Percentiles rank a stretch among this genome's conserved stretches.
phyloP scores from a whole-genome alignment of 2,329 filamentous ascomycete genomes.

The Pseudogymnoascus sp. region DNA sequence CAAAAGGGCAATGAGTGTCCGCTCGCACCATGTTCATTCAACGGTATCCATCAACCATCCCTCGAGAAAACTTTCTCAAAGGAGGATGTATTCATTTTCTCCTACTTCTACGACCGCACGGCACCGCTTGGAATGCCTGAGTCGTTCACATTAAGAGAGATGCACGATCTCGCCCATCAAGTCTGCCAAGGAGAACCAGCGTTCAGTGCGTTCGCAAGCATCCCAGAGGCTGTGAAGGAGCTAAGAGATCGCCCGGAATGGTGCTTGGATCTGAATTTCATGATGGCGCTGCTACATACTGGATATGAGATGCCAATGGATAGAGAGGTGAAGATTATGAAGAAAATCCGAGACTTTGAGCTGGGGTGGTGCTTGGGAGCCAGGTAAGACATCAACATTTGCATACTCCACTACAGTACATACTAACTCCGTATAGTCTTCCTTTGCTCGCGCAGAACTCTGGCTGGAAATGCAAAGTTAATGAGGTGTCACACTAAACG shows the following conservation, averaged over 20 bases:
- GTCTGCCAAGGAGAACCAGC: slow-evolving; percentile 72
- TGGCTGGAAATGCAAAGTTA: slow-evolving; percentile 85
- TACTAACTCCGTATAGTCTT: slow-evolving; percentile 53
- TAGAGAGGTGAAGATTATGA: slow-evolving; percentile 92
- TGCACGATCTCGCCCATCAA: slow-evolving; percentile 74
- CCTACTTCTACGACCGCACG: slow-evolving; percentile 96
- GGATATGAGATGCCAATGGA: slow-evolving; percentile 98
- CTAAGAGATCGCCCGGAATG: slow-evolving; percentile 76
- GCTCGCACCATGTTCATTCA: slow-evolving; percentile 93
- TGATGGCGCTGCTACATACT: slow-evolving; percentile 85
- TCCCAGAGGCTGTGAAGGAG: slow-evolving; percentile 74
- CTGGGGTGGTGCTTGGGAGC: slow-evolving; percentile 96
- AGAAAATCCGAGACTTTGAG: slow-evolving; percentile 97
- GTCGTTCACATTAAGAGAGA: slow-evolving; percentile 83
- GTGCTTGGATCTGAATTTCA: slow-evolving; percentile 94
- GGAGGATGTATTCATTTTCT: slow-evolving; percentile 94
- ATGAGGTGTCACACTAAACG: slow-evolving; percentile 38
- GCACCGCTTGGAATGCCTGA: slow-evolving; percentile 96
- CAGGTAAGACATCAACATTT: slow-evolving; percentile 53
- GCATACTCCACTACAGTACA: background rate
- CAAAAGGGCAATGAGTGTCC: slow-evolving; percentile 77
- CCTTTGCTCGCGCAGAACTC: slow-evolving; percentile 74
- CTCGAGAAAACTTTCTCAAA: slow-evolving; percentile 84
- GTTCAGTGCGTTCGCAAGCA: slow-evolving; percentile 74
- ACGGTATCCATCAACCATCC: slow-evolving; percentile 89